A percentile compares a stretch with the other conserved stretches of the same genome.
These are phyloP conservation scores for Starmerella etchellsii DNA, from an alignment of 805 yeast species.

Conservation along the genomic window DNA sequence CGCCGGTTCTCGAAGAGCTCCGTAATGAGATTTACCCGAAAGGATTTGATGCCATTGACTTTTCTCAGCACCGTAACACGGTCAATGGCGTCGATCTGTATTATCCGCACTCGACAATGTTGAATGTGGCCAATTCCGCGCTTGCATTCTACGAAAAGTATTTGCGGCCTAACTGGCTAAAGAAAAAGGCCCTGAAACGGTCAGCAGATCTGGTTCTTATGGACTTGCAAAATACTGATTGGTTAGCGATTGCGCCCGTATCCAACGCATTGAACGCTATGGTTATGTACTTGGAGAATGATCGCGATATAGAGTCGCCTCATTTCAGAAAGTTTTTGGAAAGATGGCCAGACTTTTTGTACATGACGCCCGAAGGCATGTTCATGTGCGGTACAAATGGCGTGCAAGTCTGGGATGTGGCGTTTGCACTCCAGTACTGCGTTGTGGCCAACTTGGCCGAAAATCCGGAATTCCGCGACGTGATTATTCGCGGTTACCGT, in stretches of 20 bases:
- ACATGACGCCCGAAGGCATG: conserved; percentile 83
- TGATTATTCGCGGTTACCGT: conserved; percentile 51
- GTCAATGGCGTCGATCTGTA: conserved; percentile 88
- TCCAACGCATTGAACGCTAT: conserved; percentile 73
- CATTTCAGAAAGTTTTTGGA: conserved; percentile 42
- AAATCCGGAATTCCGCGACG: conserved; percentile 47
- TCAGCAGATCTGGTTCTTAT: conserved; percentile 55
- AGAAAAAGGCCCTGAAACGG: conserved; percentile 36
- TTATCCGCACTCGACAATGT: conserved; percentile 70
- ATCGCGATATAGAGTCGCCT: conserved; percentile 40
- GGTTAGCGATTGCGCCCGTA: conserved; percentile 85
- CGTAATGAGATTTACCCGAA: conserved; percentile 64
- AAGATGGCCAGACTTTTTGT: conserved; percentile 62
- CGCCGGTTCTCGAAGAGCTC: conserved; percentile 51
- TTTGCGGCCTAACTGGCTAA: conserved; percentile 66
- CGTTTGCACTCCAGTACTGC: conserved; percentile 76
- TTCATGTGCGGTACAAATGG: conserved; percentile 96
- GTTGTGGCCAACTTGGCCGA: conserved; percentile 70
- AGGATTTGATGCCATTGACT: conserved; percentile 56
- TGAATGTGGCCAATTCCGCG: conserved; percentile 48
- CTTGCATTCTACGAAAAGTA: conserved; percentile 55
- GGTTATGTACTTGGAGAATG: conserved; percentile 59
- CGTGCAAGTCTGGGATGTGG: conserved; percentile 92
- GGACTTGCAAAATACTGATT: conserved; percentile 66
- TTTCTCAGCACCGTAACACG: conserved; percentile 56